These are phyloP conservation scores for Dictyostelium intermedium DNA, from an alignment of 78 protist species.

Conservation along the genomic window DNA sequence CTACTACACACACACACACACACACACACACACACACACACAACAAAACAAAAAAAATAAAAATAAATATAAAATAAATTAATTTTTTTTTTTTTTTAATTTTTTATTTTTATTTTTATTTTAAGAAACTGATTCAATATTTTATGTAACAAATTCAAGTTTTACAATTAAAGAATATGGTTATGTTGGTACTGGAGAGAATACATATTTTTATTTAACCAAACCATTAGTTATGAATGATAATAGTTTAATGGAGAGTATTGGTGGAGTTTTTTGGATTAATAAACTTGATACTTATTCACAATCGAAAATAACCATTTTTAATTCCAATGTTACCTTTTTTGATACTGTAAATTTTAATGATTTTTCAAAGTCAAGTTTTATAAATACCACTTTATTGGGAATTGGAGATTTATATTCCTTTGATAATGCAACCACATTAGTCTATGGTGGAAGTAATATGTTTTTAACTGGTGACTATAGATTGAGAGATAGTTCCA, in stretches of 20 bases:
- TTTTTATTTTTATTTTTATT: too few relatives aligned
- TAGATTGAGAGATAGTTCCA: not conserved
- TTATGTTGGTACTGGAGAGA: not conserved
- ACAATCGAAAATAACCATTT: not conserved
- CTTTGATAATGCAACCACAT: not conserved
- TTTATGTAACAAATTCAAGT: not conserved
- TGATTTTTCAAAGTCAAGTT: not conserved
- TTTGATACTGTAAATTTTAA: not conserved
- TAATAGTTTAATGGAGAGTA: not conserved
- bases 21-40: too few relatives aligned
- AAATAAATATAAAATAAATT: not conserved
- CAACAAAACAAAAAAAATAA: not conserved
- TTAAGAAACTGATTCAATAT: too few relatives aligned
- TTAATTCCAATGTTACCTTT: not conserved
- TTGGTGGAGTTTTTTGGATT: not conserved
- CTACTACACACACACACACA: too few relatives aligned
- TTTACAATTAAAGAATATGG: not conserved
- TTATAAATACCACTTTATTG: not conserved
- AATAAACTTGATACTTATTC: not conserved
- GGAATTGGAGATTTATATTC: not conserved
- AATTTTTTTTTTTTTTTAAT: not conserved
- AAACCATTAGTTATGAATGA: not conserved
- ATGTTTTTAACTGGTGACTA: not conserved
- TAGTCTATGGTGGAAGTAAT: not conserved
- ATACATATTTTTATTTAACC: not conserved